These are phyloP conservation scores for Endocladia muricata DNA, from an alignment of 31 red algal genomes.

Conservation along the genomic window DNA sequence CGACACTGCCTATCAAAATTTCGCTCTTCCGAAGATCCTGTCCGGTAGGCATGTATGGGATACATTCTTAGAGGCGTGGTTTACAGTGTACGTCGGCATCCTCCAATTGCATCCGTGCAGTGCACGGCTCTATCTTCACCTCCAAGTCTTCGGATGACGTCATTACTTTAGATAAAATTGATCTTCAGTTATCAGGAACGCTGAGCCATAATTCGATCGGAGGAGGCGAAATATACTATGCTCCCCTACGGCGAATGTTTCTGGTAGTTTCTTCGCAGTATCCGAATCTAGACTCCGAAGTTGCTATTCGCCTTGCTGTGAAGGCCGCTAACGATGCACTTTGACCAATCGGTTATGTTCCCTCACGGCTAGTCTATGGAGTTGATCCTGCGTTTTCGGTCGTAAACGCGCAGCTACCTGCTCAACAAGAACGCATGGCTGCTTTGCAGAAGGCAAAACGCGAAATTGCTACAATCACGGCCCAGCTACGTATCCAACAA, in stretches of 20 bases:
- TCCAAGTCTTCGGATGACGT: constrained; percentile 1
- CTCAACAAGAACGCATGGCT: neutral
- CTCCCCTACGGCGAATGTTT: neutral
- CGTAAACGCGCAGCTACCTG: neutral
- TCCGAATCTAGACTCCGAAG: constrained; percentile 1
- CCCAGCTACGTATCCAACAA: neutral
- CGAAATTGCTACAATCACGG: neutral
- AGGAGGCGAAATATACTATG: neutral
- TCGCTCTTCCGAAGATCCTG: neutral
- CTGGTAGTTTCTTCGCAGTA: neutral
- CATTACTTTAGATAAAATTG: neutral
- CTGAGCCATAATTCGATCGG: neutral
- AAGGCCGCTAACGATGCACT: constrained; percentile 8
- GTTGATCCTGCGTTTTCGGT: neutral
- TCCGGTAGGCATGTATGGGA: constrained; percentile 19
- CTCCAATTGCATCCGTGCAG: neutral
- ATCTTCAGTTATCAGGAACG: neutral
- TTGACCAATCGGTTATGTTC: neutral
- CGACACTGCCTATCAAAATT: constrained; percentile 4
- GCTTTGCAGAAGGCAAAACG: neutral
- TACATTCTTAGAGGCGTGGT: constrained; percentile 5
- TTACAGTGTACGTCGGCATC: constrained; percentile 2
- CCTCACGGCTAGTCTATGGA: constrained; percentile 12
- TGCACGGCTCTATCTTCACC: neutral
- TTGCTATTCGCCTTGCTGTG: neutral